These are phyloP conservation scores for Chlorokybus atmophyticus DNA, from an alignment of 139 green algal genomes.

Conservation along the genomic window DNA sequence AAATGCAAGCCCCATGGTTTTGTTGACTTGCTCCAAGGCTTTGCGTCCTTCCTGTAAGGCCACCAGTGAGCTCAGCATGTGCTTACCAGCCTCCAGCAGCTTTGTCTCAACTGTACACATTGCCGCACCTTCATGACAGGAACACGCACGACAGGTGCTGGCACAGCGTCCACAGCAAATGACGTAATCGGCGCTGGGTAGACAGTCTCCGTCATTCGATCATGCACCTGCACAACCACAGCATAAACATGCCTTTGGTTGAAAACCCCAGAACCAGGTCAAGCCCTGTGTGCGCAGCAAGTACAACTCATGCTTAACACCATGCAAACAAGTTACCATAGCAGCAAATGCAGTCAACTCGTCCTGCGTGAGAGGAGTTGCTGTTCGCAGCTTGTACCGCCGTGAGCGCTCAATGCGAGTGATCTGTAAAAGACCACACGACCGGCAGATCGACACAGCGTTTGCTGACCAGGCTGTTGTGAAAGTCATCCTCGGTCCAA, in stretches of 20 bases:
- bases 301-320: too few relatives aligned
- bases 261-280: too few relatives aligned
- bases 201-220: constrained; percentile 92
- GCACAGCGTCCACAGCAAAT: constrained; percentile 39
- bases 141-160: constrained; percentile 62
- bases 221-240: constrained; percentile 51
- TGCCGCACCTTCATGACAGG: constrained; percentile 66
- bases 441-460: constrained; percentile 84
- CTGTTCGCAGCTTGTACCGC: constrained; percentile 47
- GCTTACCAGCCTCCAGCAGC: too few relatives aligned
- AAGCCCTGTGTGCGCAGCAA: too few relatives aligned
- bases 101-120: too few relatives aligned
- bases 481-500: constrained; percentile 89
- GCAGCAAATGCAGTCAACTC: constrained; percentile 24
- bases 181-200: constrained; percentile 57
- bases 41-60: constrained; percentile 11
- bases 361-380: constrained; percentile 24
- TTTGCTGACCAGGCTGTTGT: constrained; percentile 91
- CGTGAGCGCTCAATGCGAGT: constrained; percentile 62
- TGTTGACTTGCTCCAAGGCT: constrained; percentile 19
- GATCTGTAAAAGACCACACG: constrained; percentile 68
- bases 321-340: too few relatives aligned
- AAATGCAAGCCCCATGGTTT: constrained; percentile 79
- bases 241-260: constrained; percentile 3
- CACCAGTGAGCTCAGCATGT: neutral